Base-by-base conservation (phyloP, 2,329 filamentous ascomycete species). In the Myriosclerotinia duriaeana region DNA sequence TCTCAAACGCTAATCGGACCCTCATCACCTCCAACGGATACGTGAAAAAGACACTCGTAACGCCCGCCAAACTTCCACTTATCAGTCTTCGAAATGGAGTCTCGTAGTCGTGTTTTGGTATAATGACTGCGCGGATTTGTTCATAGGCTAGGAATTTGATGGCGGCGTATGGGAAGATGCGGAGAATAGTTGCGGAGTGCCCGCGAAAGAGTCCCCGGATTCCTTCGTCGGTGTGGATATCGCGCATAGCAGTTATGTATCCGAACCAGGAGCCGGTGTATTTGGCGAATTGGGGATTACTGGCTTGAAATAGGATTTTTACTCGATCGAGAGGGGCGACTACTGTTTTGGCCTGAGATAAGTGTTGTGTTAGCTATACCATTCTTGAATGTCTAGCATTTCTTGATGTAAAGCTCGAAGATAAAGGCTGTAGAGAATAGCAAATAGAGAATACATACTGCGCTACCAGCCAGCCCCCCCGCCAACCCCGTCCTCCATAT, bases 111-210 rank as follows among this genome's bases (percentile, higher is more conserved):
- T 83, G 86, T 48, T 79, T 81, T 1, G 85, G 85, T 69, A 99
- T 98, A 42, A 98, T 76, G 17, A 88, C 74, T 15, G 89, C 87
- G 68, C 95, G 91, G 71, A 97, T 92, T 78, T 99, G 95, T 78
- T 99, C 95, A 80, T 99, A 99, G 55, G 94, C 93, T 53, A 99
- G 85, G 76, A 99, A 99, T 76, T 99, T 99, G 79, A 98, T 97
- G 55, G 91, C 94, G 20, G 94, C 95, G 78, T 99, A 99, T 7
- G 95, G 95, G 74, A 98, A 99, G 70, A 99, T 96, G 70, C 95
- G 89, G 63, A 98, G 83, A 3, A 99, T 82, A 0, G 95, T 99
- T 3, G 93, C 95, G 5, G 93, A 97, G 78, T 99, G 95, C 8
- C 95, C 95, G 63, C 95, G 90, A 79, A 93, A 99, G 8, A 99